phyloP scores from a whole-genome alignment of 2,329 filamentous ascomycete genomes.

The Incumbomyces lentus region DNA sequence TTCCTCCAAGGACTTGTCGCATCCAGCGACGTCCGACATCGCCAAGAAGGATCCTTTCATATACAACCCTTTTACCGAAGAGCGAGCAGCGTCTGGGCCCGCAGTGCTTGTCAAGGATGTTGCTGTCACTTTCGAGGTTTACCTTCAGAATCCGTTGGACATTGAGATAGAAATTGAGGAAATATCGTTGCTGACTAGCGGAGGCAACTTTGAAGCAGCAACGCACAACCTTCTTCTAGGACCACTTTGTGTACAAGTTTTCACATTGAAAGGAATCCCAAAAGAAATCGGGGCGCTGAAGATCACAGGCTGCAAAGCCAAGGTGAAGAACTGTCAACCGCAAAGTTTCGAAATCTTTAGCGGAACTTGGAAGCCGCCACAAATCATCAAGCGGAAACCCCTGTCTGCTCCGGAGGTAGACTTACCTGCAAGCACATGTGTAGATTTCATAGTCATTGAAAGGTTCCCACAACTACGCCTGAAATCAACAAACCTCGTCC shows the following conservation, averaged over 20 bases:
- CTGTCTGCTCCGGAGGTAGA: neutral
- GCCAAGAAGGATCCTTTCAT: slow-evolving; percentile 67
- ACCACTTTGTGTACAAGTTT: slow-evolving; percentile 70
- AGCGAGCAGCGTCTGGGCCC: slow-evolving; percentile 48
- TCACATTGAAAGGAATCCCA: slow-evolving; percentile 61
- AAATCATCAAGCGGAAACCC: slow-evolving; percentile 54
- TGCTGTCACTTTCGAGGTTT: slow-evolving; percentile 64
- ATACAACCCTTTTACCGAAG: slow-evolving; percentile 83
- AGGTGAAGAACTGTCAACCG: slow-evolving; percentile 70
- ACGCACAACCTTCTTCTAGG: slow-evolving; percentile 60
- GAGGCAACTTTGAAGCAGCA: slow-evolving; percentile 58
- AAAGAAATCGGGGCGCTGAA: slow-evolving; percentile 56
- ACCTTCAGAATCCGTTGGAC: slow-evolving; percentile 88
- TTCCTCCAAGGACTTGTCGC: slow-evolving; percentile 40
- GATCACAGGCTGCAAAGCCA: slow-evolving; percentile 68
- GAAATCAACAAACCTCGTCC: slow-evolving; percentile 65
- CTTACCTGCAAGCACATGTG: slow-evolving; percentile 5
- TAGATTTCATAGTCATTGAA: slow-evolving; percentile 50
- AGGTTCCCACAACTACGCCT: slow-evolving; percentile 68
- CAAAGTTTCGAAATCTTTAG: slow-evolving; percentile 75
- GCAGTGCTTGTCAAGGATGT: slow-evolving; percentile 70
- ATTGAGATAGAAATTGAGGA: slow-evolving; percentile 84
- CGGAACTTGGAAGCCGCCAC: slow-evolving; percentile 62
- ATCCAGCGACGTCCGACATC: slow-evolving; percentile 29
- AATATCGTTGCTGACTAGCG: slow-evolving; percentile 63